Evolutionary conservation across 441 rosid genomes (phyloP).

Genomic region (Omphalea diandra): DNA sequence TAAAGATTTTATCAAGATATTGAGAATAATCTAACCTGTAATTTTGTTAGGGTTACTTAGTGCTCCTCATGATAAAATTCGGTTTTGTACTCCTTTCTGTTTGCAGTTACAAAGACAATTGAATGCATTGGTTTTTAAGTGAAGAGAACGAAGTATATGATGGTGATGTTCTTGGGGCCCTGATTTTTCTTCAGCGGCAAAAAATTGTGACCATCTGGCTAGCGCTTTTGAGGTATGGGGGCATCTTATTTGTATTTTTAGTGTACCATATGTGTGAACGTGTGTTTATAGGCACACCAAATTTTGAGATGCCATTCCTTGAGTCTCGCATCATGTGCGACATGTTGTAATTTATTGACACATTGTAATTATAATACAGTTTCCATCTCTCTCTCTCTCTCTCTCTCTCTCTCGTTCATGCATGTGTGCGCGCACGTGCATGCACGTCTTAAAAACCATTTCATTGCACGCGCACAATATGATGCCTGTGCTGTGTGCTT

Average conservation of each 20-base stretch:
- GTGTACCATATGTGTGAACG: slow-evolving; percentile 41
- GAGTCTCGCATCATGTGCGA: slow-evolving; percentile 32
- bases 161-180: neutral
- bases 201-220: slow-evolving; percentile 7
- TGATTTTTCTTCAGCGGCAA: neutral
- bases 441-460: no score
- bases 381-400: slow-evolving; percentile 10
- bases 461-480: no score
- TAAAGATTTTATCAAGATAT: neutral
- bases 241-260: slow-evolving; percentile 25
- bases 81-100: neutral
- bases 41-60: no score
- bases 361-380: slow-evolving; percentile 30
- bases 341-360: slow-evolving; percentile 39
- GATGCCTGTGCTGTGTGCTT: no score
- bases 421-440: no score
- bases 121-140: slow-evolving; percentile 40
- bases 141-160: slow-evolving; percentile 33
- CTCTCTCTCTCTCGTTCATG: no score
- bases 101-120: slow-evolving; percentile 71
- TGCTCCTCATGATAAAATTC: no score
- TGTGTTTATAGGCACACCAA: slow-evolving; percentile 27
- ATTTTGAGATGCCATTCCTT: slow-evolving; percentile 42
- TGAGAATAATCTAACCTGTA: neutral
- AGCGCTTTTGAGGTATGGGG: slow-evolving; percentile 25